Evolutionary conservation across 2,329 filamentous ascomycete species (phyloP).

Genomic region (Hymenoscyphus infarciens): DNA sequence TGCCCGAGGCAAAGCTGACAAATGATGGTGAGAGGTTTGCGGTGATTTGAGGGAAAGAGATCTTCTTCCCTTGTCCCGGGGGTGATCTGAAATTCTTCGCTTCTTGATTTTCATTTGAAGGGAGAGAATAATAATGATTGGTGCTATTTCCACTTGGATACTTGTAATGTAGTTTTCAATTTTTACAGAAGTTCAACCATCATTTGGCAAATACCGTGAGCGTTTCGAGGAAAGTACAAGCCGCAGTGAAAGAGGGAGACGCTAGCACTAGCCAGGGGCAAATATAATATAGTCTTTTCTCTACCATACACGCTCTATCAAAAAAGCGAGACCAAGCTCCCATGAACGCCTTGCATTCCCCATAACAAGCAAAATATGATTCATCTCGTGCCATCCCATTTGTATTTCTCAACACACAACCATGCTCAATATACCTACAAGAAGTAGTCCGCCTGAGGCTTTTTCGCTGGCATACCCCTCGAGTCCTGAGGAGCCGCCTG

Average conservation of each 20-base stretch:
- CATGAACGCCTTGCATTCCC: not conserved
- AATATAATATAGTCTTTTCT: not conserved
- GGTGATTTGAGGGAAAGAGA: not conserved
- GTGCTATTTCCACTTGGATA: not conserved
- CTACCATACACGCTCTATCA: conserved; percentile 11
- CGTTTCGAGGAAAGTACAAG: not conserved
- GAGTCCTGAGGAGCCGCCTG: conserved; percentile 95
- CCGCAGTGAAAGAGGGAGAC: not conserved
- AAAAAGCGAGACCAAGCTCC: not conserved
- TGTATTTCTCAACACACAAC: not conserved
- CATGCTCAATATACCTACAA: not conserved
- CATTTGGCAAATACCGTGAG: not conserved
- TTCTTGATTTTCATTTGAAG: not conserved
- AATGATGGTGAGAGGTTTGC: not conserved
- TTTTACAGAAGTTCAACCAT: not conserved
- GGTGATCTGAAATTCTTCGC: not conserved
- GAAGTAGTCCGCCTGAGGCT: conserved; percentile 96
- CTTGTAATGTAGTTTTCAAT: not conserved
- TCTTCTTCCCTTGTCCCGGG: not conserved
- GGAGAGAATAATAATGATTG: not conserved
- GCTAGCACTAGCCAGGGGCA: not conserved
- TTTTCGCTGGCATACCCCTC: conserved; percentile 97
- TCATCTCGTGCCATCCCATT: not conserved
- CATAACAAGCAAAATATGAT: not conserved
- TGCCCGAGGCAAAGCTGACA: not conserved